Conservation (phyloP, 1,284 basidiomycete genomes). For the Rhodotorula sp. region DNA sequence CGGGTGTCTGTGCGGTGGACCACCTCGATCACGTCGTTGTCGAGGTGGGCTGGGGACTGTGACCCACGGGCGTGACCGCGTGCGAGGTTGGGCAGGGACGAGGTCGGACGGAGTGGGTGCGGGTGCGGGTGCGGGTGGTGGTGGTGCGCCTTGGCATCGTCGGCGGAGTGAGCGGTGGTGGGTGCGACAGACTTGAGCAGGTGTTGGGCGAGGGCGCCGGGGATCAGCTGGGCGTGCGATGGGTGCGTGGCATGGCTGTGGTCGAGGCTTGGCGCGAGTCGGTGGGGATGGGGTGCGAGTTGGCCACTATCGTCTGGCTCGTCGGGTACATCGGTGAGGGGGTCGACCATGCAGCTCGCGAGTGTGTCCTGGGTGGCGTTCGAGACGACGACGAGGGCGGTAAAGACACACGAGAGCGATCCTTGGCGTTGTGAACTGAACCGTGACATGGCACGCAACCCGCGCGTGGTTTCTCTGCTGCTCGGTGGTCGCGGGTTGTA, state of each 20-base stretch:
- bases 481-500: no score
- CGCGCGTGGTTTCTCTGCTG: no score
- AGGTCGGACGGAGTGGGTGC: neutral
- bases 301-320: no score
- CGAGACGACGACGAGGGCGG: no score
- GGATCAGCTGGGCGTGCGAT: constrained; percentile 7
- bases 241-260: neutral
- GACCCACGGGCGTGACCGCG: neutral
- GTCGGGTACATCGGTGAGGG: no score
- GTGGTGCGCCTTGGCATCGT: neutral
- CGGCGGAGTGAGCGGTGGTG: neutral
- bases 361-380: no score
- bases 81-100: constrained; percentile 15
- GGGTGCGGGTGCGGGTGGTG: neutral
- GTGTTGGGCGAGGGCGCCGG: neutral
- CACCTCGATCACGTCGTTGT: constrained; percentile 5
- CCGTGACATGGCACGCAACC: no score
- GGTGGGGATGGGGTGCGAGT: neutral
- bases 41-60: constrained; percentile 12
- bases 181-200: constrained; percentile 15
- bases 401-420: no score
- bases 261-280: neutral
- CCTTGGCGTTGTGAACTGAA: no score
- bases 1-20: constrained; percentile 1
- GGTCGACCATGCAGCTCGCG: no score